phyloP scores from a whole-genome alignment of 257 asterid genomes.

The Ocimum tenuiflorum region DNA sequence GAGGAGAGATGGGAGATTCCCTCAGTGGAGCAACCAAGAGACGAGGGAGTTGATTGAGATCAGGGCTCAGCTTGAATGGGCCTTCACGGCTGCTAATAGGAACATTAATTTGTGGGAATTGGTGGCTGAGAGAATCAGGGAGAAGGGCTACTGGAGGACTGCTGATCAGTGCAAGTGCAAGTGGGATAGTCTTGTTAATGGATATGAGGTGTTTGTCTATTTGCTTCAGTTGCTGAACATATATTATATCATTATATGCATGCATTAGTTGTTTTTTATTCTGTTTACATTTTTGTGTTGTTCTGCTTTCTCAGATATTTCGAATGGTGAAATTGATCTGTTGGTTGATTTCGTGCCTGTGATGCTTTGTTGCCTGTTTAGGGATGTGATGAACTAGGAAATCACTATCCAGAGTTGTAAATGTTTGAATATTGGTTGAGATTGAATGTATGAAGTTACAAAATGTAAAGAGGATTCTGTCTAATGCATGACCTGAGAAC shows the following conservation, averaged over 20 bases:
- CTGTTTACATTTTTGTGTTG: not conserved
- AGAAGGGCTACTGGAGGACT: slow-evolving; percentile 53
- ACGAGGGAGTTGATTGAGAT: slow-evolving; percentile 60
- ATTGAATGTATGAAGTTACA: not conserved
- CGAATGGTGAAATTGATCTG: not conserved
- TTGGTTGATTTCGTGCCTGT: not conserved
- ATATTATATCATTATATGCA: too few relatives aligned
- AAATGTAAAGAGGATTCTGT: not conserved
- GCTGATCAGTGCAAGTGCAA: slow-evolving; percentile 65
- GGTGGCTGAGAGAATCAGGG: slow-evolving; percentile 47
- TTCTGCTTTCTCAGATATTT: not conserved
- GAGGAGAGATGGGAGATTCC: slow-evolving; percentile 58
- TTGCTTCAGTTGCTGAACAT: not conserved
- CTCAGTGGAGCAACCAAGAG: slow-evolving; percentile 64
- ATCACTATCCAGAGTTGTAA: not conserved
- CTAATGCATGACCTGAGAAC: not conserved
- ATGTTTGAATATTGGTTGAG: not conserved
- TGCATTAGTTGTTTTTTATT: not conserved
- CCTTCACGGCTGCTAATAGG: slow-evolving; percentile 28
- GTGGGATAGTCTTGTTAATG: slow-evolving; percentile 56
- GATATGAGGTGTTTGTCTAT: slow-evolving; percentile 41
- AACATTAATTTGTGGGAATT: slow-evolving; percentile 48
- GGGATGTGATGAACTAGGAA: not conserved
- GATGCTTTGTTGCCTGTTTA: too few relatives aligned
- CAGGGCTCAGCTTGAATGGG: slow-evolving; percentile 50